Evolutionary conservation across 306 rosid species (phyloP).

Genomic region (Trifolium subterraneum): DNA sequence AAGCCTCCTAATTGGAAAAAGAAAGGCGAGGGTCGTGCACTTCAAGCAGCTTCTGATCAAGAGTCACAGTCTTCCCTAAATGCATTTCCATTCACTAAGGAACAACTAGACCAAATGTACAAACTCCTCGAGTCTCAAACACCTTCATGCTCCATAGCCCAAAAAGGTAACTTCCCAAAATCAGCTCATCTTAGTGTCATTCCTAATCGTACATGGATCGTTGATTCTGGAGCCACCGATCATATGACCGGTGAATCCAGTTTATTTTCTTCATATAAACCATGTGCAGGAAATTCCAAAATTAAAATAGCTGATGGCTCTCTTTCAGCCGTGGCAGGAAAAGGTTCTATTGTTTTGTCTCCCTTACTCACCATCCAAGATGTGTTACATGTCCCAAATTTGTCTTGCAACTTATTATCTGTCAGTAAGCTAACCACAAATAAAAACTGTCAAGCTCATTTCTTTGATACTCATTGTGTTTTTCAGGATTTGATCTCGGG

Average conservation of each 20-base stretch:
- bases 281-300: not conserved
- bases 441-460: not conserved
- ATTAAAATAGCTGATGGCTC: not conserved
- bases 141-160: not conserved
- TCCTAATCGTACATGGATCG: not conserved
- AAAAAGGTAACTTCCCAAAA: not conserved
- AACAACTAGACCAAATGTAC: not conserved
- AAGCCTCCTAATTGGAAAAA: too few species aligned
- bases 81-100: not conserved
- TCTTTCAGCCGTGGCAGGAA: not conserved
- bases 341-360: not conserved
- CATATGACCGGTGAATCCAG: not conserved
- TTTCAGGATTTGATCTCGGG: too few species aligned
- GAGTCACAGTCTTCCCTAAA: not conserved
- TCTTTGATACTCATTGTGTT: not conserved
- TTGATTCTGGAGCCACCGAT: not conserved
- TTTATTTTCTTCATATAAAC: too few species aligned
- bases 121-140: not conserved
- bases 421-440: not conserved
- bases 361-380: not conserved
- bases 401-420: not conserved
- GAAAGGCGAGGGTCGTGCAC: too few species aligned
- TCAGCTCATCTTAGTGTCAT: not conserved
- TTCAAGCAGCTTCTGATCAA: not conserved
- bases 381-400: not conserved